Evolutionary conservation across 1,139 yeast genomes (phyloP), one percentile per base, ranked within the genome.

Genomic region (Candida smagusa): DNA sequence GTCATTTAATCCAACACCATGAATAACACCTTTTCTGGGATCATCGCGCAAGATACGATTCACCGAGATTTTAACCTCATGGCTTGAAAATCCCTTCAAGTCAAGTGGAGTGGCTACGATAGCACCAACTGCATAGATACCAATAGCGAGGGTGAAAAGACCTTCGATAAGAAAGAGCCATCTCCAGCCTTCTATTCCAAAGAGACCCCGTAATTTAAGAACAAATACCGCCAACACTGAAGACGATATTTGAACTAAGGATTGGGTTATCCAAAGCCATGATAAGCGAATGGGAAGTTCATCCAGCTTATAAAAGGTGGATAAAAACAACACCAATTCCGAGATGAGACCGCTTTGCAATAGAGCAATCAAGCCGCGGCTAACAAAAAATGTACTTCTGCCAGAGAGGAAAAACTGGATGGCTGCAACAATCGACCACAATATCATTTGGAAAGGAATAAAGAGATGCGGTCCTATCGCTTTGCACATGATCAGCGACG

Each of bases 161-260:
- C 83, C 84, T 54, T 82, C 88, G 39, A 83, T 69, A 40, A 83
- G 72, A 50, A 79, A 83, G 59, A 79, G 77, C 87, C 88, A 82
- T 59, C 81, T 70, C 88, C 88, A 83, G 9, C 85, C 79, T 26
- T 41, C 47, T 31, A 40, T 40, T 34, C 46, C 46, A 12, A 43
- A 47, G 8, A 42, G 39, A 6, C 52, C 52, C 19, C 47, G 36
- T 42, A 48, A 36, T 19, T 40, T 36, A 12, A 47, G 41, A 26
- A 48, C 45, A 3, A 40, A 45, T n/a, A 46, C 45, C 2, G 50
- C 48, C 32, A 48, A 35, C n/a, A 48, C 38, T 9, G 49, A 44
- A 19, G 46, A 41, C n/a, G 37, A 35, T 2, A 48, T 47, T 9
- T 48, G 50, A 2, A 48, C 52, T 39, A 47, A 39, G 2, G 49